phyloP scores from a whole-genome alignment of 2,329 filamentous ascomycete genomes.

The Phialophora verrucosa region DNA sequence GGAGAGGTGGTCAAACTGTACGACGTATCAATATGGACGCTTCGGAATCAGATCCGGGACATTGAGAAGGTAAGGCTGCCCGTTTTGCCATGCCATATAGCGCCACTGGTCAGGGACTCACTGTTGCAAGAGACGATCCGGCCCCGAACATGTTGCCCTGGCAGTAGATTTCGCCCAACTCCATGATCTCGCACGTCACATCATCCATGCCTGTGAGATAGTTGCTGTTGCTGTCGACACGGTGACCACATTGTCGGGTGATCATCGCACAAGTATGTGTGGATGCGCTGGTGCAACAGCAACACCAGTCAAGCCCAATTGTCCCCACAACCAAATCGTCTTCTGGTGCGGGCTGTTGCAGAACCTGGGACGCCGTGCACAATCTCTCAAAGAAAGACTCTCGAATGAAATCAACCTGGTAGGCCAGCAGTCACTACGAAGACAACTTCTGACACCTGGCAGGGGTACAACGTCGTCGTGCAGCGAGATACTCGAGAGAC shows the following conservation, averaged over 20 bases:
- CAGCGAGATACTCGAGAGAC: constrained; percentile 43
- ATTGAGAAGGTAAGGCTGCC: constrained; percentile 42
- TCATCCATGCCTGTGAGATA: constrained; percentile 44
- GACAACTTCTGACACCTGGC: constrained; percentile 11
- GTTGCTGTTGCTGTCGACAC: constrained; percentile 44
- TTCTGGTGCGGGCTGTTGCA: constrained; percentile 41
- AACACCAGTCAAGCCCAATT: constrained; percentile 13
- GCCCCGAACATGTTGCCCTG: constrained; percentile 15
- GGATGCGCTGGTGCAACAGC: neutral
- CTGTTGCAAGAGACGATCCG: constrained; percentile 14
- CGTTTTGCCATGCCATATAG: neutral
- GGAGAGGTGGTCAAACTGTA: constrained; percentile 38
- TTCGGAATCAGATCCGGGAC: constrained; percentile 42
- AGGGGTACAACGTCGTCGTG: constrained; percentile 46
- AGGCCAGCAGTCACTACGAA: constrained; percentile 4
- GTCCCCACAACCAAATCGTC: constrained; percentile 34
- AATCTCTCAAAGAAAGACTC: constrained; percentile 42
- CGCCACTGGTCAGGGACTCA: constrained; percentile 1
- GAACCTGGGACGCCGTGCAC: constrained; percentile 41
- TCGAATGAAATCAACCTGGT: constrained; percentile 47
- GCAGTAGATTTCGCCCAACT: constrained; percentile 42
- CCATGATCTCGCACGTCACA: constrained; percentile 45
- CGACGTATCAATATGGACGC: constrained; percentile 42
- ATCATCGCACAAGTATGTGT: constrained; percentile 35
- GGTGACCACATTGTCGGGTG: constrained; percentile 37